These are phyloP conservation scores for Venturia aucupariae DNA, from an alignment of 2,329 filamentous ascomycete species.

Conservation along the genomic window DNA sequence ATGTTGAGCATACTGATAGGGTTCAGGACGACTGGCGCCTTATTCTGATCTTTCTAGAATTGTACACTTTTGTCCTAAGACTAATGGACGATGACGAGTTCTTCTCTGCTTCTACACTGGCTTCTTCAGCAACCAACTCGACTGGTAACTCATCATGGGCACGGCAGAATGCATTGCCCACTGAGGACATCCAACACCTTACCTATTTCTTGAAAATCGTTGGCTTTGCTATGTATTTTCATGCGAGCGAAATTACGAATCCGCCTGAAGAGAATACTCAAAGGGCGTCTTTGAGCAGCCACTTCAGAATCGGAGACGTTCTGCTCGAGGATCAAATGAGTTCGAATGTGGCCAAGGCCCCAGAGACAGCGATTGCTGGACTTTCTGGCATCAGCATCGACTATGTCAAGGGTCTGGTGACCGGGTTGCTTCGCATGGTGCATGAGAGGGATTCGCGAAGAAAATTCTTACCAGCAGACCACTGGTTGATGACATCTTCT, in stretches of 20 bases:
- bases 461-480: constrained; percentile 68
- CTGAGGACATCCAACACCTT: constrained; percentile 63
- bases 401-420: constrained; percentile 71
- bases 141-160: constrained; percentile 41
- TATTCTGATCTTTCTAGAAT: constrained; percentile 80
- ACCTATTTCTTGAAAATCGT: constrained; percentile 84
- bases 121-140: neutral
- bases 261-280: neutral
- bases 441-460: constrained; percentile 90
- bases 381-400: constrained; percentile 66
- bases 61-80: constrained; percentile 87
- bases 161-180: constrained; percentile 56
- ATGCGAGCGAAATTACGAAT: constrained; percentile 55
- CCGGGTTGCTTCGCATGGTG: constrained; percentile 71
- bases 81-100: constrained; percentile 97
- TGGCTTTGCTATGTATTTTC: constrained; percentile 81
- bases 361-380: constrained; percentile 43
- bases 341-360: constrained; percentile 21
- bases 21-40: constrained; percentile 71
- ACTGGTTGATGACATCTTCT: constrained; percentile 87
- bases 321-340: constrained; percentile 8
- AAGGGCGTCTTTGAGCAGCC: constrained; percentile 21
- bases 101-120: constrained; percentile 42
- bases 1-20: constrained; percentile 6
- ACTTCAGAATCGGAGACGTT: constrained; percentile 13